Evolutionary conservation across 805 yeast genomes (phyloP), one percentile per base, ranked within the genome.

Genomic region (Pichia nakasei): DNA sequence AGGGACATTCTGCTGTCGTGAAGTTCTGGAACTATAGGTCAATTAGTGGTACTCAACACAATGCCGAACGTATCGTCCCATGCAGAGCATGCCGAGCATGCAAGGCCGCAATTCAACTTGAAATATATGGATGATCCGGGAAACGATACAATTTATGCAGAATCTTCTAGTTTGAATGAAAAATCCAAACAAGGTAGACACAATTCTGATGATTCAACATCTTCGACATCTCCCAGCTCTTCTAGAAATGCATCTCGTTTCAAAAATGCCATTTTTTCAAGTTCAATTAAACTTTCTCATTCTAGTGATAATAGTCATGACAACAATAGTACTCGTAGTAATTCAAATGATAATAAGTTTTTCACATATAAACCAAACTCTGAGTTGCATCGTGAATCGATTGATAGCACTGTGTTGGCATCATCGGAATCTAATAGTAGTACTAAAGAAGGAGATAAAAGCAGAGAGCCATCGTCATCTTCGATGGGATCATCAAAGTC

Each of bases 191-290:
- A 41, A 34, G n/a, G 19, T 15, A 29, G 46, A 26, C 46, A 42
- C 18, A 19, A 42, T 24, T 40, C 43, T 7, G 24, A 21, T 22
- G 41, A 35, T 18, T 35, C 54, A 24, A 43, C 42, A 8, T 22
- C 42, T 15, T 49, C 52, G 9, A 42, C 52, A 2, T 51, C 55
- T 21, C 54, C 54, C 15, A 44, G 26, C 19, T 29, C 50, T 8
- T 49, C 61, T 20, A 50, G 61, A 37, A 49, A 47, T 24, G 39
- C 53, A 12, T 55, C 59, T 12, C 19, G 20, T 9, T 18, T 17
- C 11, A 41, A 40, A 12, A 38, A 29, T 29, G 15, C 37, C 7
- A 18, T 32, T 11, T 29, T 13, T 29, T 29, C 33, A 11, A n/a
- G 33, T 29, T 13, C 33, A 2, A 8, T 5, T 4, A 29, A 29